These are phyloP conservation scores for Aspergillus japonicus DNA, from an alignment of 2,329 filamentous ascomycete genomes.

Conservation along the genomic window DNA sequence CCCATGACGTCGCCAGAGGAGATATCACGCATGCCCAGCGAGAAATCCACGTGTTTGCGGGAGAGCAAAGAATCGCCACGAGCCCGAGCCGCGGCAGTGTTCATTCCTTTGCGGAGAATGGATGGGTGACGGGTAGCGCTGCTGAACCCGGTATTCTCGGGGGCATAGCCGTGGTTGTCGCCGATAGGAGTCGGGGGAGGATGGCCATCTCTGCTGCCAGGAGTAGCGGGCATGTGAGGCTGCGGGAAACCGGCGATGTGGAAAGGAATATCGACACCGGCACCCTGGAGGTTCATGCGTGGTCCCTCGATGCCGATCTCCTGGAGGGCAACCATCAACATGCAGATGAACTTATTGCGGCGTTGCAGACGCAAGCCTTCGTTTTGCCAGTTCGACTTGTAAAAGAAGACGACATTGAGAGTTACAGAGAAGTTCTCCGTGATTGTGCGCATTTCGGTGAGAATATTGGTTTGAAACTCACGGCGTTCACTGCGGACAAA, in stretches of 20 bases:
- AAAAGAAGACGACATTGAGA: conserved; percentile 93
- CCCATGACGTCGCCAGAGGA: conserved; percentile 59
- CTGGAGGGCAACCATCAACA: conserved; percentile 82
- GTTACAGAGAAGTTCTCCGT: conserved; percentile 81
- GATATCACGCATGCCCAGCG: conserved; percentile 63
- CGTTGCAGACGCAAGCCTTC: conserved; percentile 84
- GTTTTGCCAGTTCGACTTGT: conserved; percentile 96
- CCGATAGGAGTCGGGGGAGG: conserved; percentile 33
- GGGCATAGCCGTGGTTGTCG: conserved; percentile 18
- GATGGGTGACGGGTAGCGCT: conserved; percentile 44
- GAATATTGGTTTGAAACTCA: conserved; percentile 81
- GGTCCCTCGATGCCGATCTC: conserved; percentile 84
- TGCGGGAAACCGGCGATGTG: conserved; percentile 56
- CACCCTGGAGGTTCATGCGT: conserved; percentile 68
- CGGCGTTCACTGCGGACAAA: conserved; percentile 84
- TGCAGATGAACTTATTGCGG: conserved; percentile 91
- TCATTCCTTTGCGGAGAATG: conserved; percentile 55
- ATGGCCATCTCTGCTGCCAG: conserved; percentile 47
- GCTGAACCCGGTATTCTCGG: conserved; percentile 33
- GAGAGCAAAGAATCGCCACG: conserved; percentile 58
- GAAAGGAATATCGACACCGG: conserved; percentile 65
- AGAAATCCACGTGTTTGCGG: conserved; percentile 69
- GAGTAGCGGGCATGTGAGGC: conserved; percentile 44
- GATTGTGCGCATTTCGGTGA: conserved; percentile 78
- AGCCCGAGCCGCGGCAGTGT: conserved; percentile 44